These are phyloP conservation scores for Geranium rotundifolium DNA, from an alignment of 345 rosid species.

Conservation along the genomic window DNA sequence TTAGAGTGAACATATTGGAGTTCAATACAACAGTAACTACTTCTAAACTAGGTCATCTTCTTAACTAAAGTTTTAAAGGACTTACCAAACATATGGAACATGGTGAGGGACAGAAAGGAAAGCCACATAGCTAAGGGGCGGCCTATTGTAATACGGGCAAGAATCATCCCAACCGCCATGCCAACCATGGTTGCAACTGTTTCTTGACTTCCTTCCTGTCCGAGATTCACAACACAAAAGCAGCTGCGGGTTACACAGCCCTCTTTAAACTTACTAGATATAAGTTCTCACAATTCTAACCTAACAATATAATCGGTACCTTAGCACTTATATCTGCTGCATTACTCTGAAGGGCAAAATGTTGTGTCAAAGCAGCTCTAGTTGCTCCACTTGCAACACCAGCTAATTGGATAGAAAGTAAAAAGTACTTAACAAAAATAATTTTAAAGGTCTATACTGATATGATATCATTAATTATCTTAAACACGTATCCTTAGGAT, in stretches of 20 bases:
- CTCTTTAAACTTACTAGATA: background rate
- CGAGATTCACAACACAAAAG: constrained; percentile 3
- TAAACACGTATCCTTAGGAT: background rate
- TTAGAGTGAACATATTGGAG: background rate
- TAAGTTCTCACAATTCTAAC: constrained; percentile 1
- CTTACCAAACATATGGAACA: constrained; percentile 92
- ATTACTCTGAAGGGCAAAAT: constrained; percentile 89
- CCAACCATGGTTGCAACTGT: constrained; percentile 91
- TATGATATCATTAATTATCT: background rate
- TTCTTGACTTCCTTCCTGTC: constrained; percentile 94
- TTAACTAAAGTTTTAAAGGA: background rate
- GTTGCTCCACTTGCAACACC: constrained; percentile 99
- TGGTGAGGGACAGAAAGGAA: constrained; percentile 64
- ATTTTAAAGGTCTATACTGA: background rate
- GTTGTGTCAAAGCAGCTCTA: constrained; percentile 95
- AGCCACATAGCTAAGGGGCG: constrained; percentile 71
- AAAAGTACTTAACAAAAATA: constrained; percentile 3
- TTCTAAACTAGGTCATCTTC: no score
- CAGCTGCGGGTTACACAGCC: background rate
- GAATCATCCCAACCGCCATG: constrained; percentile 87
- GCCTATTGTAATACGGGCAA: constrained; percentile 68
- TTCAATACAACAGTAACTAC: no score
- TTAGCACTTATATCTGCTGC: constrained; percentile 95
- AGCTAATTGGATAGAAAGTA: constrained; percentile 29
- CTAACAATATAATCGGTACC: constrained; percentile 27